Evolutionary conservation across 1,284 basidiomycete genomes (phyloP).

Genomic region (Earliella scabrosa): DNA sequence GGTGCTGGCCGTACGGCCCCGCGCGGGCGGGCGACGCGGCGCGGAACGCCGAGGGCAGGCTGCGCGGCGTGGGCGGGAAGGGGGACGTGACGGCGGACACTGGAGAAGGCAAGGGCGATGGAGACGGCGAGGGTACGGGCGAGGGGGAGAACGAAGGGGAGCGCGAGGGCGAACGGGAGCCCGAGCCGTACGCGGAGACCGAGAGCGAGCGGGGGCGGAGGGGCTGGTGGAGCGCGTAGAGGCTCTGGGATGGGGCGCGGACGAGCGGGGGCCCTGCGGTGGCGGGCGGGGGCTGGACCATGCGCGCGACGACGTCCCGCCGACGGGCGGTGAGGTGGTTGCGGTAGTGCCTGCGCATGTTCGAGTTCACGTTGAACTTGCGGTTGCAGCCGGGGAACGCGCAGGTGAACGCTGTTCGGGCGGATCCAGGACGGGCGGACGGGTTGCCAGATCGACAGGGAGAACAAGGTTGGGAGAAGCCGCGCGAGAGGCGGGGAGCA

Average conservation of each 20-base stretch:
- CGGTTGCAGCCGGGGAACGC: constrained; percentile 44
- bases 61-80: constrained; percentile 24
- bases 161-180: constrained; percentile 2
- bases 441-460: no score
- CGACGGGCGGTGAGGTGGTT: constrained; percentile 36
- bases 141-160: not conserved
- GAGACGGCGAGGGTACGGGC: constrained; percentile 11
- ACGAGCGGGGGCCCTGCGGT: constrained; percentile 2
- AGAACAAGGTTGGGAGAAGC: no score
- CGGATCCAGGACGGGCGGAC: no score
- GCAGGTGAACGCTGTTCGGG: constrained; percentile 42
- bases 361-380: constrained; percentile 47
- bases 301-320: constrained; percentile 26
- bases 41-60: constrained; percentile 18
- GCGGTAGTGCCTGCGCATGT: constrained; percentile 47
- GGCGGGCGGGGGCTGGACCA: constrained; percentile 20
- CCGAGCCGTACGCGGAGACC: constrained; percentile 5
- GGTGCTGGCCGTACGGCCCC: not conserved
- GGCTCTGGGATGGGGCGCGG: constrained; percentile 1
- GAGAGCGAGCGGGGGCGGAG: constrained; percentile 8
- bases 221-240: not conserved
- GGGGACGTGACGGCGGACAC: constrained; percentile 22
- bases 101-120: constrained; percentile 21
- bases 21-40: constrained; percentile 10
- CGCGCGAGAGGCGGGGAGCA: no score